Conservation (phyloP, 2,329 filamentous ascomycete species). For the Juglanconis oblonga region DNA sequence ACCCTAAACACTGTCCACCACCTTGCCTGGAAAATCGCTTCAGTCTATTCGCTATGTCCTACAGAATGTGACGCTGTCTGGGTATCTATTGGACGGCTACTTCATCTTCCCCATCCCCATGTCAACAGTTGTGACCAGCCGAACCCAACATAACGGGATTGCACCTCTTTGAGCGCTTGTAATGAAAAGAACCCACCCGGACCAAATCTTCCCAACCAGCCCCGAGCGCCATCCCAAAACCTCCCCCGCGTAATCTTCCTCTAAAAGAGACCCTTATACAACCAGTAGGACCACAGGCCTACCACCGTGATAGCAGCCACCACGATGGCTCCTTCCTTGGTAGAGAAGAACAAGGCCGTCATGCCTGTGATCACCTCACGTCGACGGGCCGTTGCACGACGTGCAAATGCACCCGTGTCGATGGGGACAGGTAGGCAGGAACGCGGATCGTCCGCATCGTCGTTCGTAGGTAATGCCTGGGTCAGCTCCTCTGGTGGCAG, state of each 20-base stretch:
- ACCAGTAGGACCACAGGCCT: conserved; percentile 45
- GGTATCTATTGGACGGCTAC: conserved; percentile 13
- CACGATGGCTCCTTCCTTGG: conserved; percentile 45
- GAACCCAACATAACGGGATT: background rate
- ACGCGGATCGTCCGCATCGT: conserved; percentile 36
- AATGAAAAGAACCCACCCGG: background rate
- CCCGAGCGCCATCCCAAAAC: background rate
- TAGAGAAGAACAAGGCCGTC: conserved; percentile 54
- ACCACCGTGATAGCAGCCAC: conserved; percentile 41
- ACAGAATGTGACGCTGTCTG: background rate
- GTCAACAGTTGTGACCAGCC: no score
- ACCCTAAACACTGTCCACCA: no score
- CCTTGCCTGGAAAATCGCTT: background rate
- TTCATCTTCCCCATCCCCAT: background rate
- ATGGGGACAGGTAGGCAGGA: conserved; percentile 48
- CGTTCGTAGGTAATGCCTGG: conserved; percentile 23
- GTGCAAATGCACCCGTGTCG: conserved; percentile 53
- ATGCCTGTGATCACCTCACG: conserved; percentile 50
- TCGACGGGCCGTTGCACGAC: conserved; percentile 43
- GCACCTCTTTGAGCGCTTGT: background rate
- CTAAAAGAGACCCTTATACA: conserved; percentile 23
- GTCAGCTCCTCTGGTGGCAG: conserved; percentile 38
- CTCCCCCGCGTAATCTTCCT: background rate
- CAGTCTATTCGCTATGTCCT: conserved; percentile 3
- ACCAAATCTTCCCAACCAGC: background rate